A percentile compares a stretch with the other conserved stretches of the same genome.
Conservation (phyloP, 2,329 filamentous ascomycete species). For the Thielaviopsis euricoi region DNA sequence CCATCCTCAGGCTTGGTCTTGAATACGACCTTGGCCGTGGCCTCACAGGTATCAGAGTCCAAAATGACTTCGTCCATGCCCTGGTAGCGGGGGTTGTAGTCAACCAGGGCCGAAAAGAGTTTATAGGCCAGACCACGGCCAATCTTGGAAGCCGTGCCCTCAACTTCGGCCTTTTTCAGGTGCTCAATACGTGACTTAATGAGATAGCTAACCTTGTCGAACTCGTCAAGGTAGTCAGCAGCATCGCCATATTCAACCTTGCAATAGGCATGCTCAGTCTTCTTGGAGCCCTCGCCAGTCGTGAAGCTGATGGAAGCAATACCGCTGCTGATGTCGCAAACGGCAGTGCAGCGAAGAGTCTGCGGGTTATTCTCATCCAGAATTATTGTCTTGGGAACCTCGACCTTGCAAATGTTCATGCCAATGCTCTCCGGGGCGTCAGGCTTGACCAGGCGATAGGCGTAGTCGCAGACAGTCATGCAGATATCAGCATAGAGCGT, state of each 20-base stretch:
- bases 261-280: slow-evolving; percentile 44
- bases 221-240: slow-evolving; percentile 45
- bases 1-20: slow-evolving; percentile 31
- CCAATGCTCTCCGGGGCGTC: slow-evolving; percentile 34
- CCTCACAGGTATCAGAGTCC: slow-evolving; percentile 32
- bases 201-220: slow-evolving; percentile 51
- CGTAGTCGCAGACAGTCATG: slow-evolving; percentile 43
- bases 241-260: slow-evolving; percentile 44
- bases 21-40: slow-evolving; percentile 35
- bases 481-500: slow-evolving; percentile 43
- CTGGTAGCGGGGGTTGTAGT: slow-evolving; percentile 36
- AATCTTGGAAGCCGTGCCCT: slow-evolving; percentile 54
- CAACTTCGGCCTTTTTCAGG: slow-evolving; percentile 42
- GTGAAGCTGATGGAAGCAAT: slow-evolving; percentile 40
- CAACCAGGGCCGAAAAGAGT: slow-evolving; percentile 39
- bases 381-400: slow-evolving; percentile 55
- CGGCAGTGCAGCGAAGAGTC: slow-evolving; percentile 43
- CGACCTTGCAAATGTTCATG: slow-evolving; percentile 49
- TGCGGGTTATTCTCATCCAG: slow-evolving; percentile 32
- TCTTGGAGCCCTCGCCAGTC: slow-evolving; percentile 40
- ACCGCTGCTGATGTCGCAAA: slow-evolving; percentile 38
- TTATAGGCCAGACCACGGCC: slow-evolving; percentile 67
- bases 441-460: slow-evolving; percentile 46
- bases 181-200: slow-evolving; percentile 46
- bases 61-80: slow-evolving; percentile 44